Evolutionary conservation across 495 filamentous ascomycete genomes (phyloP).

Genomic region (Aspergillus mulundensis): DNA sequence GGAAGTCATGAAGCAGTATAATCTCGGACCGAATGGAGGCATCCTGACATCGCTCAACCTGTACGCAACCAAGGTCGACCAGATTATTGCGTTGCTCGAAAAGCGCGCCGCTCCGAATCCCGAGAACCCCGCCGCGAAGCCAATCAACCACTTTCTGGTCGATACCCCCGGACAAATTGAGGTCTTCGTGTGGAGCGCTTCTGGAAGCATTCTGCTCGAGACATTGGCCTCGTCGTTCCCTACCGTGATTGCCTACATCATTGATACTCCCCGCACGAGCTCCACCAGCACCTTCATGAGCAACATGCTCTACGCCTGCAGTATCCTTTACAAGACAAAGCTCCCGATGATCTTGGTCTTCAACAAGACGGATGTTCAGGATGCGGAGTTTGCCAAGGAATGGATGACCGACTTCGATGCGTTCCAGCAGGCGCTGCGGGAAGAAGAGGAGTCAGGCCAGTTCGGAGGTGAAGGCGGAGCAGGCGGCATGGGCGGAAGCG

Average conservation of each 20-base stretch:
- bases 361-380: constrained; percentile 95
- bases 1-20: constrained; percentile 99
- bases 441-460: constrained; percentile 72
- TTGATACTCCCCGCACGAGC: constrained; percentile 89
- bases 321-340: constrained; percentile 96
- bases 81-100: constrained; percentile 83
- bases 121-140: constrained; percentile 54
- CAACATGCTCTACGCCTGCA: constrained; percentile 99
- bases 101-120: constrained; percentile 72
- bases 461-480: constrained; percentile 70
- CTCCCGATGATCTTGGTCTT: constrained; percentile 97
- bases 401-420: constrained; percentile 99
- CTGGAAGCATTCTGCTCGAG: constrained; percentile 87
- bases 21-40: constrained; percentile 95
- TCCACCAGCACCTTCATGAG: constrained; percentile 97
- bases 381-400: constrained; percentile 88
- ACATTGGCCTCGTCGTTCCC: constrained; percentile 90
- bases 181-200: constrained; percentile 96
- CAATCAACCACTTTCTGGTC: constrained; percentile 79
- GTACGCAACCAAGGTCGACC: constrained; percentile 96
- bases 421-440: constrained; percentile 79
- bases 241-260: constrained; percentile 93
- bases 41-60: constrained; percentile 94
- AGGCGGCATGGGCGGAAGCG: constrained; percentile 65
- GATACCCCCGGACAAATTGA: constrained; percentile 98